Base-by-base conservation (phyloP, 2,329 filamentous ascomycete species). In the Alternaria solani region DNA sequence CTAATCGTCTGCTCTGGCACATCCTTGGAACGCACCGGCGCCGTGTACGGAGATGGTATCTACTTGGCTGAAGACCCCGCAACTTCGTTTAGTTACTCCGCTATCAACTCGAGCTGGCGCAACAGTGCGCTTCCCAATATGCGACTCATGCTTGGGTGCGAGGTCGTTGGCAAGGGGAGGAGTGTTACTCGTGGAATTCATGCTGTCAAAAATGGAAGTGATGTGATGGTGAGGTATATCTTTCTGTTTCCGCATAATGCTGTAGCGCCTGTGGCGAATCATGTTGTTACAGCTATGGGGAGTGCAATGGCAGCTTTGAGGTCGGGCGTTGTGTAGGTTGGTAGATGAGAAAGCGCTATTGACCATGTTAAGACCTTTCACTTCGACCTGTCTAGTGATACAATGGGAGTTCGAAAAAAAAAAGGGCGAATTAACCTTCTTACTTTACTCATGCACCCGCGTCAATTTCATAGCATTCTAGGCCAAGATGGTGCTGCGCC, bases 201-300 rank as follows among this genome's bases (percentile, higher is more conserved):
- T 62, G 65, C 76, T 11, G 55, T 77, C 9, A 65, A 60, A 16
- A 74, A 78, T 51, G 62, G 63, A 44, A 59, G 49, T 36, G 68
- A 43, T 28, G 68, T 77, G 2, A 75, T 78, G 70, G 73, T 78
- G n/a, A 62, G 75, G 32, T 78, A 77, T 65, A 28, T 78, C 3
- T 71, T 77, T 55, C 47, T 77, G 49, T 64, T 76, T 36, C 39
- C 58, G 25, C 55, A 28, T 18, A 39, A 39, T 18, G 60, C 66
- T 20, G 51, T 25, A 36, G 41, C 65, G 44, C 75, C 74, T 54
- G 65, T 62, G 41, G 69, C 69, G 39, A 62, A 59, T 9, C 61
- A 68, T 49, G 43, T 70, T 14, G 62, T 64, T 36, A 63, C 68
- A 18, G 68, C 68, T 23, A 70, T 70, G 68, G 57, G 51, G 52